Base-by-base conservation (phyloP, 306 rosid species). In the Lotus japonicus region DNA sequence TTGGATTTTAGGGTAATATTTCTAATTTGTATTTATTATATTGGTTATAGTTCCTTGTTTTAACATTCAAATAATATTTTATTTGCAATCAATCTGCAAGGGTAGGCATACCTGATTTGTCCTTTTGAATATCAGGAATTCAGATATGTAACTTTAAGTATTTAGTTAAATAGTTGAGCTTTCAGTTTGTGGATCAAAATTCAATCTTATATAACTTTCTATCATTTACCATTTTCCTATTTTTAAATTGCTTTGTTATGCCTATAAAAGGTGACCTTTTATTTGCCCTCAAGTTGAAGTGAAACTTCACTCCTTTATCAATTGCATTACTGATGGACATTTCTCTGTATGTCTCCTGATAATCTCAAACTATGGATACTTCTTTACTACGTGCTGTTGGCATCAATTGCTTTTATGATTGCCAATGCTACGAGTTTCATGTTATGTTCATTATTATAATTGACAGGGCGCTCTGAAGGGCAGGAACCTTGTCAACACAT, bases 1-100 rank as follows among this genome's bases (percentile, higher is more conserved):
- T 76, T 86, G 28, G 89, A 89, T 70, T 89, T 86, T 67, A 83
- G 86, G 92, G 96, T 89, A 84, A 64, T 64, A 54, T 54, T 77
- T 81, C 36, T 26, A 38, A 45, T 66, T 64, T 76, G 33, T 16
- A 50, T 43, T 68, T 48, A 26, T 23, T 16, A 55, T 19, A 66
- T 66, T 64, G 15, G 51, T 41, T 43, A 53, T n/a, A 7, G 5
- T 75, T 42, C 9, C 28, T 3, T 56, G 44, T 17, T 10, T 35
- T 4, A 13, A 26, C 16, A n/a, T 21, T 50, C 16, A 19, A 17
- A 46, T 48, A 42, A 44, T 80, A 64, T 17, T 43, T 13, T 44
- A 18, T 60, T 61, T 76, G 18, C 36, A 35, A n/a, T 66, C 19
- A 17, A 52, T 58, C 55, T 68, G 56, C 55, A 11, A 4, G 9